phyloP scores from a whole-genome alignment of 2,329 filamentous ascomycete genomes.

The Leptosphaerulina australis region DNA sequence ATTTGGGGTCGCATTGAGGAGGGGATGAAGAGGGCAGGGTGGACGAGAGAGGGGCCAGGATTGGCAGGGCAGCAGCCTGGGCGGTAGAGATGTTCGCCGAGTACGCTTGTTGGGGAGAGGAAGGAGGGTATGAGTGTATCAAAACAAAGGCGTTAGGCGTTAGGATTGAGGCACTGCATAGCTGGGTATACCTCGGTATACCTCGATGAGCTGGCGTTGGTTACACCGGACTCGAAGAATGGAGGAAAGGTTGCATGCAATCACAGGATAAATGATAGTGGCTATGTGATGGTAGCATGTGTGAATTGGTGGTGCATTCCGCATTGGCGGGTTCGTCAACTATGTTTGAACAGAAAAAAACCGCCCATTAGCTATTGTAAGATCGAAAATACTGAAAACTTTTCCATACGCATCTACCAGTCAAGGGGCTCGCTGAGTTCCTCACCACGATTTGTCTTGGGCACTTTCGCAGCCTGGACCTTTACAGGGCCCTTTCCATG shows the following conservation, averaged over 20 bases:
- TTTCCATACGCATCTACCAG: slow-evolving; percentile 63
- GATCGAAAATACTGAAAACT: background rate
- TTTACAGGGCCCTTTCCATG: slow-evolving; percentile 64
- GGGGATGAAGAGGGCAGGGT: slow-evolving; percentile 84
- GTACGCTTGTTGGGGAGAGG: background rate
- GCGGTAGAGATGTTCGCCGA: slow-evolving; percentile 19
- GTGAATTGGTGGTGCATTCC: background rate
- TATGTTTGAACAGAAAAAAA: background rate
- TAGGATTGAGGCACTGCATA: background rate
- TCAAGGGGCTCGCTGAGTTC: slow-evolving; percentile 84
- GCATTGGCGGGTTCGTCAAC: slow-evolving; percentile 3
- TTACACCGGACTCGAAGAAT: background rate
- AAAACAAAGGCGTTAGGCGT: slow-evolving; percentile 17
- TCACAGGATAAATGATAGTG: background rate
- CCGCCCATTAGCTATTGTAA: background rate
- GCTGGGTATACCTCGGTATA: slow-evolving; percentile 23
- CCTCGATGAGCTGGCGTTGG: slow-evolving; percentile 13
- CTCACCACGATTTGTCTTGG: slow-evolving; percentile 87
- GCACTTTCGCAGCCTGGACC: slow-evolving; percentile 71
- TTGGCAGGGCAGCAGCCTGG: slow-evolving; percentile 31
- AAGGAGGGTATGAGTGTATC: background rate
- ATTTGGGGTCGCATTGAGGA: slow-evolving; percentile 91
- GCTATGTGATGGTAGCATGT: background rate
- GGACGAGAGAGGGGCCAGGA: slow-evolving; percentile 73
- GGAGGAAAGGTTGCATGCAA: background rate